A percentile compares a stretch with the other conserved stretches of the same genome.
These are phyloP conservation scores for Isabelozyma heimii DNA, from an alignment of 805 yeast species.

Conservation along the genomic window DNA sequence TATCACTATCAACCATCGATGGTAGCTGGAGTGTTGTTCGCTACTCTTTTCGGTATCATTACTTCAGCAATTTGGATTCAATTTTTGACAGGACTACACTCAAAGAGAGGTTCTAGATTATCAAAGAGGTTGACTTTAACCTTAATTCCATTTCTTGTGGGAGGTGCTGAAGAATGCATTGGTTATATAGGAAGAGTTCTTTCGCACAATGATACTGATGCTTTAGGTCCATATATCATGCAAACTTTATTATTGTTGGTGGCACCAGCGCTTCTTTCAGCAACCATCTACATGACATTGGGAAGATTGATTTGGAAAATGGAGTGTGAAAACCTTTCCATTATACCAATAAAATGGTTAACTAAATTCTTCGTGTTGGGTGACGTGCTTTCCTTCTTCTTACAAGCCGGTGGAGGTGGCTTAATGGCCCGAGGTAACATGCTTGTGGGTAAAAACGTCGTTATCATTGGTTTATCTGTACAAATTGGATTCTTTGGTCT, in stretches of 20 bases:
- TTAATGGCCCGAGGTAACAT: conserved; percentile 14
- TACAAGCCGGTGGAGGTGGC: conserved; percentile 32
- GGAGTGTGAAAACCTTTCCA: conserved; percentile 10
- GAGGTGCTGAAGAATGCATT: conserved; percentile 17
- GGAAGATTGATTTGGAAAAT: conserved; percentile 17
- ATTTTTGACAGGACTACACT: neutral
- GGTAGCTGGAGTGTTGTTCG: no score
- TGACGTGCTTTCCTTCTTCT: conserved; percentile 23
- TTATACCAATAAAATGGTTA: conserved; percentile 16
- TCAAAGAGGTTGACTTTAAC: neutral
- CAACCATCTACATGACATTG: conserved; percentile 27
- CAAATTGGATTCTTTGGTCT: conserved; percentile 26
- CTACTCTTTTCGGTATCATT: no score
- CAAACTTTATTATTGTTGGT: conserved; percentile 22
- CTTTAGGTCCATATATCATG: conserved; percentile 14
- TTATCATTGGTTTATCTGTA: conserved; percentile 25
- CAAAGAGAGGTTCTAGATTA: neutral
- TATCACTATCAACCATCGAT: no score
- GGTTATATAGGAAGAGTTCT: conserved; percentile 21
- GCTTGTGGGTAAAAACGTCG: conserved; percentile 15
- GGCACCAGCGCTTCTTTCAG: conserved; percentile 29
- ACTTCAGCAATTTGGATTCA: no score
- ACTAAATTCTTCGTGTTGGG: conserved; percentile 27
- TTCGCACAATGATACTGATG: conserved; percentile 7
- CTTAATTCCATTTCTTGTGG: conserved; percentile 18